A percentile compares a stretch with the other conserved stretches of the same genome.
These are phyloP conservation scores for Scortechinia acanthostroma DNA, from an alignment of 2,329 filamentous ascomycete genomes.

Conservation along the genomic window DNA sequence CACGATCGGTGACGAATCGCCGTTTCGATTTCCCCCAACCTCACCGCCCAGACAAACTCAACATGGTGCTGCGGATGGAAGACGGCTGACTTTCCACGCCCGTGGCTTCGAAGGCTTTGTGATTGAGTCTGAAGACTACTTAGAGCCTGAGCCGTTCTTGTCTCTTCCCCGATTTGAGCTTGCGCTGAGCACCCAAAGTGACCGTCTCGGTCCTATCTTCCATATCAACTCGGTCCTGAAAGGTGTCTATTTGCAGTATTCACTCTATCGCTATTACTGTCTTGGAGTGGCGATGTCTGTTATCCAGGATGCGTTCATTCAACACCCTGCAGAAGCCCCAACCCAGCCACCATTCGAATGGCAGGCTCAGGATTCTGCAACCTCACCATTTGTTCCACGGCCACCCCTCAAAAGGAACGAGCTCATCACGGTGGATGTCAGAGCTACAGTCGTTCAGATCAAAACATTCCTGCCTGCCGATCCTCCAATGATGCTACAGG, in stretches of 20 bases:
- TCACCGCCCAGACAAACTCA: slow-evolving; percentile 29
- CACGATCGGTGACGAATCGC: slow-evolving; percentile 36
- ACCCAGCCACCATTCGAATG: slow-evolving; percentile 5
- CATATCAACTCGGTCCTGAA: slow-evolving; percentile 63
- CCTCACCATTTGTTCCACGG: background rate
- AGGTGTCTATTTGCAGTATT: slow-evolving; percentile 60
- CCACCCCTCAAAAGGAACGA: slow-evolving; percentile 24
- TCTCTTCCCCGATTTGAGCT: slow-evolving; percentile 63
- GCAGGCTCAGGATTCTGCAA: background rate
- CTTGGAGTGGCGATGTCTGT: slow-evolving; percentile 57
- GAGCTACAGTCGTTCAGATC: slow-evolving; percentile 56
- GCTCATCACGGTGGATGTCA: slow-evolving; percentile 59
- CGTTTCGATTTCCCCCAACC: slow-evolving; percentile 37
- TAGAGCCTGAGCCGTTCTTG: slow-evolving; percentile 60
- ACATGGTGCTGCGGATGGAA: slow-evolving; percentile 37
- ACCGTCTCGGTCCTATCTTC: slow-evolving; percentile 61
- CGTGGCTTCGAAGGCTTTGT: slow-evolving; percentile 64
- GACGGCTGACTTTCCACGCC: slow-evolving; percentile 57
- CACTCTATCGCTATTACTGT: slow-evolving; percentile 67
- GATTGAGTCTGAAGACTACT: slow-evolving; percentile 59
- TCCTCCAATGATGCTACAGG: slow-evolving; percentile 63
- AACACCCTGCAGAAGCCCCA: slow-evolving; percentile 15
- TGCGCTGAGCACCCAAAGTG: slow-evolving; percentile 59
- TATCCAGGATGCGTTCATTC: slow-evolving; percentile 39
- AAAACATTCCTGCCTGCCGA: slow-evolving; percentile 65